Evolutionary conservation across 495 filamentous ascomycete species (phyloP).

Genomic region (Hyaloscypha finlandica): DNA sequence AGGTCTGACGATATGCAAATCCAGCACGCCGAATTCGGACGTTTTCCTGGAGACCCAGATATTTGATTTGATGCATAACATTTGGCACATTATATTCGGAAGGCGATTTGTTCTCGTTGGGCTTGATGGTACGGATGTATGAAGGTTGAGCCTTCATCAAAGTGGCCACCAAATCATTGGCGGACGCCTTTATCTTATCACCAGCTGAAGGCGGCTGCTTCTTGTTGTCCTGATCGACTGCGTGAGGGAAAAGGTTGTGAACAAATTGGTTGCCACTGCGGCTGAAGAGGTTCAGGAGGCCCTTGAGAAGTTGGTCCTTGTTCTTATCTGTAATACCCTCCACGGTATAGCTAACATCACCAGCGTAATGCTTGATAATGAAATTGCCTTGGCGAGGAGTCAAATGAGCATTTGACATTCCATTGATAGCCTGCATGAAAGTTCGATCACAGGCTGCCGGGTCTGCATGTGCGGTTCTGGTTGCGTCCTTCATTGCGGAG

Average conservation of each 20-base stretch:
- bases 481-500: slow-evolving; percentile 95
- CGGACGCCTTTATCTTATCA: slow-evolving; percentile 95
- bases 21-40: slow-evolving; percentile 95
- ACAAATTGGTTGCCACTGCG: slow-evolving; percentile 83
- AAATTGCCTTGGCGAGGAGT: slow-evolving; percentile 93
- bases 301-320: slow-evolving; percentile 96
- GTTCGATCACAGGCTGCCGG: slow-evolving; percentile 92
- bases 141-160: slow-evolving; percentile 96
- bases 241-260: slow-evolving; percentile 83
- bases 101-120: slow-evolving; percentile 97
- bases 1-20: slow-evolving; percentile 96
- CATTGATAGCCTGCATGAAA: slow-evolving; percentile 89
- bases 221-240: slow-evolving; percentile 95
- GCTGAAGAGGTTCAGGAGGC: slow-evolving; percentile 84
- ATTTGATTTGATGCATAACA: slow-evolving; percentile 98
- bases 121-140: slow-evolving; percentile 99
- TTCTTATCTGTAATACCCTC: slow-evolving; percentile 99
- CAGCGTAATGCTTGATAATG: slow-evolving; percentile 98
- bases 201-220: slow-evolving; percentile 91
- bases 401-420: slow-evolving; percentile 87
- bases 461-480: slow-evolving; percentile 94
- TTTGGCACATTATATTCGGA: slow-evolving; percentile 88
- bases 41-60: slow-evolving; percentile 98
- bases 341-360: slow-evolving; percentile 93
- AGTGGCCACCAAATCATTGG: slow-evolving; percentile 92